Evolutionary conservation across 2,329 filamentous ascomycete genomes (phyloP).

Genomic region (Colletotrichum liaoningense): DNA sequence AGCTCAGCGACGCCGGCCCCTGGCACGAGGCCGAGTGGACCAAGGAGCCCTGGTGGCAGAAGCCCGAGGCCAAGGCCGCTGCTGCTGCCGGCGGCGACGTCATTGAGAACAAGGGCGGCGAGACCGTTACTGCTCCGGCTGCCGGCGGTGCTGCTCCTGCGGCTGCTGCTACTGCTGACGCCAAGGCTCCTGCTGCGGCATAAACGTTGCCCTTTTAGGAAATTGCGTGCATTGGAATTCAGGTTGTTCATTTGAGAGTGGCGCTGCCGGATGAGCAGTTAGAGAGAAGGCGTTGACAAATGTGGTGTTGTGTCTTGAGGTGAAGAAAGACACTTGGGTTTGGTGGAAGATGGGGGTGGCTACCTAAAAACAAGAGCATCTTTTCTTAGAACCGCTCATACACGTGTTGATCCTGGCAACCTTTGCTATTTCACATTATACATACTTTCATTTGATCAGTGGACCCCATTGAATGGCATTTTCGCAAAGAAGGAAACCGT

Average conservation of each 20-base stretch:
- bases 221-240: background rate
- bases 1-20: constrained; percentile 88
- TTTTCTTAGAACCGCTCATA: constrained; percentile 27
- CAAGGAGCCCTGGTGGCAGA: constrained; percentile 73
- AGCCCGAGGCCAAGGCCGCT: constrained; percentile 53
- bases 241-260: constrained; percentile 23
- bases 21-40: constrained; percentile 82
- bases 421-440: constrained; percentile 18
- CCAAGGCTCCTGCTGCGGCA: constrained; percentile 49
- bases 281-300: constrained; percentile 33
- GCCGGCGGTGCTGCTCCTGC: constrained; percentile 44
- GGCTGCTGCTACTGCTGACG: constrained; percentile 45
- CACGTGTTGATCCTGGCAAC: constrained; percentile 5
- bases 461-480: background rate
- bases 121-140: constrained; percentile 47
- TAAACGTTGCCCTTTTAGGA: constrained; percentile 36
- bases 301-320: constrained; percentile 21
- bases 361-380: constrained; percentile 33
- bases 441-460: constrained; percentile 25
- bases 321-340: constrained; percentile 4
- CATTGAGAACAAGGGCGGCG: constrained; percentile 54
- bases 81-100: constrained; percentile 45
- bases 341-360: constrained; percentile 1
- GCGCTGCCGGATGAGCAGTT: constrained; percentile 29
- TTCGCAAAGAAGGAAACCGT: background rate